Evolutionary conservation across 2,329 filamentous ascomycete species (phyloP).

Genomic region (Cercospora sojina): DNA sequence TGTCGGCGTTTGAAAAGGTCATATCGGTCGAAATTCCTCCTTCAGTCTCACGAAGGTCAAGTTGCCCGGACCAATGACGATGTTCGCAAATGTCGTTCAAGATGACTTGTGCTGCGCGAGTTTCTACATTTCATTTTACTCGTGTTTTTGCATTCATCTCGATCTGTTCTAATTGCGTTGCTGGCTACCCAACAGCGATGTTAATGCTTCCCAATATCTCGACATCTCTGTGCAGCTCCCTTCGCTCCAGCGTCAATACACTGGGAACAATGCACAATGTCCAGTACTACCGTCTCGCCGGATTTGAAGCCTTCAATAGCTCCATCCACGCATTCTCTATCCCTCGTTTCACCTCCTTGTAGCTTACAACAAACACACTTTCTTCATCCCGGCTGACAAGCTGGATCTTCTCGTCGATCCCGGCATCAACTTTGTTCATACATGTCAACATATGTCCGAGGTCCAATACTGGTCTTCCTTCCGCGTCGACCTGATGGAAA

Average conservation of each 20-base stretch:
- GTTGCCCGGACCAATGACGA: background rate
- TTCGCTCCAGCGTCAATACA: background rate
- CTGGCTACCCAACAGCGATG: background rate
- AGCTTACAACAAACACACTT: conserved; percentile 82
- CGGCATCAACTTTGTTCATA: conserved; percentile 90
- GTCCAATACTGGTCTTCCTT: conserved; percentile 79
- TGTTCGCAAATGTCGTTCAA: background rate
- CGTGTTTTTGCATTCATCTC: conserved; percentile 5
- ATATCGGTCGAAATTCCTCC: background rate
- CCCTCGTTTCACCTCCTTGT: conserved; percentile 76
- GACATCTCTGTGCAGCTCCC: background rate
- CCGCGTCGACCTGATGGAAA: conserved; percentile 89
- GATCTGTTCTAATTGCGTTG: background rate
- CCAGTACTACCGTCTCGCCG: conserved; percentile 13
- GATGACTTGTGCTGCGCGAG: background rate
- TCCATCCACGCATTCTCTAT: conserved; percentile 63
- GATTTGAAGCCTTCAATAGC: conserved; percentile 39
- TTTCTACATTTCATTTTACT: background rate
- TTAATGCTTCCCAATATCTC: background rate
- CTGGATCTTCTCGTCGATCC: conserved; percentile 79
- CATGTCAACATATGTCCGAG: conserved; percentile 83
- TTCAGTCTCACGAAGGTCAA: background rate
- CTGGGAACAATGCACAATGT: background rate
- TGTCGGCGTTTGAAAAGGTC: background rate
- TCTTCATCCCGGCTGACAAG: conserved; percentile 88